Evolutionary conservation across 768 basidiomycete species (phyloP).

Genomic region (Hemileccinum rubropunctum): DNA sequence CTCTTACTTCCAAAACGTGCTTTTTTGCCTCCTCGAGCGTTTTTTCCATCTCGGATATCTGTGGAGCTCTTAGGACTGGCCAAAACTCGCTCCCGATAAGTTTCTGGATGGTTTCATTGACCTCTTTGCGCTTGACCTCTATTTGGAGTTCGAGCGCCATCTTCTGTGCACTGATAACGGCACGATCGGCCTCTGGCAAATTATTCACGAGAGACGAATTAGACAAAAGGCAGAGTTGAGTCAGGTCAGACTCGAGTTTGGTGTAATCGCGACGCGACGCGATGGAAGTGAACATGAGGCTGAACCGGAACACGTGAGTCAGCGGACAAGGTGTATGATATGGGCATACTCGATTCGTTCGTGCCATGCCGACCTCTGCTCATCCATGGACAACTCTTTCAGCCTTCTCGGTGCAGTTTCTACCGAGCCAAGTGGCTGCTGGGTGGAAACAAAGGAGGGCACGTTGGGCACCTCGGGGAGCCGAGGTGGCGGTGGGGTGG

Average conservation of each 20-base stretch:
- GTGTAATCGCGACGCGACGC: constrained; percentile 31
- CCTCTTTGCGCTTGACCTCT: constrained; percentile 31
- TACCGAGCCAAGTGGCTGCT: constrained; percentile 2
- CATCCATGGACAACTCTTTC: constrained; percentile 32
- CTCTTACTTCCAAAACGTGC: constrained; percentile 31
- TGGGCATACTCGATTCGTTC: constrained; percentile 39
- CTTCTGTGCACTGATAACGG: constrained; percentile 23
- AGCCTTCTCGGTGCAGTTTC: constrained; percentile 1
- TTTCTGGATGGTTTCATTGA: constrained; percentile 28
- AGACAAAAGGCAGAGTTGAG: constrained; percentile 23
- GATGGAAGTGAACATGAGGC: constrained; percentile 37
- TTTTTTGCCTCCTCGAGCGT: constrained; percentile 25
- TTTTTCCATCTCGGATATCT: constrained; percentile 25
- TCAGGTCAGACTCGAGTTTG: constrained; percentile 34
- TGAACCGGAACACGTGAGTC: constrained; percentile 13
- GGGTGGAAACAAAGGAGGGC: constrained; percentile 19
- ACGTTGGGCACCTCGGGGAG: constrained; percentile 17
- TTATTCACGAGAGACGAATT: constrained; percentile 20
- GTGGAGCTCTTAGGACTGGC: constrained; percentile 34
- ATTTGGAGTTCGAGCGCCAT: constrained; percentile 20
- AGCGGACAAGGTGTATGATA: not conserved
- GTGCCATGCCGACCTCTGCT: constrained; percentile 38
- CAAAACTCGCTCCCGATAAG: constrained; percentile 39
- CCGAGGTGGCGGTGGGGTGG: constrained; percentile 16
- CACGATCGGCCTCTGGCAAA: constrained; percentile 27